Evolutionary conservation across 2,329 filamentous ascomycete genomes (phyloP).

Genomic region (Aureobasidium leucospermi): DNA sequence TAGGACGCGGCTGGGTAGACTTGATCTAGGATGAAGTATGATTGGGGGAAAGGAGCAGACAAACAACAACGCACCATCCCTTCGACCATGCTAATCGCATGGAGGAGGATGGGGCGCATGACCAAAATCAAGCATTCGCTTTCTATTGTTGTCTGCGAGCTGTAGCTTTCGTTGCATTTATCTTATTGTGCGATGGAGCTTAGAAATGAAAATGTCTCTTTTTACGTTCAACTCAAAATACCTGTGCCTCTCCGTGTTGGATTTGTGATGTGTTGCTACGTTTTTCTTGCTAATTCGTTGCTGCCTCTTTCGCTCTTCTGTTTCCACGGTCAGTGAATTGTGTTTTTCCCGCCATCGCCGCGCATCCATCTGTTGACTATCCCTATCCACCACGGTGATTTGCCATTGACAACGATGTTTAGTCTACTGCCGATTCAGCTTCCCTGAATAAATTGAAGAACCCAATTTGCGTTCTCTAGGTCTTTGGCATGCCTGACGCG

Average conservation of each 20-base stretch:
- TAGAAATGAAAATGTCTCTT: constrained; percentile 12
- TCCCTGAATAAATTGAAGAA: too few species aligned
- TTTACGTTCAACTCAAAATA: constrained; percentile 1
- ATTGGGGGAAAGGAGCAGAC: background rate
- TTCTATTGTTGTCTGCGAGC: constrained; percentile 5
- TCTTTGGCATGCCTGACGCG: too few species aligned
- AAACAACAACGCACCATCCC: background rate
- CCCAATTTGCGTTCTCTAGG: too few species aligned
- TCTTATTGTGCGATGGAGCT: background rate
- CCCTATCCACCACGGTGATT: too few species aligned
- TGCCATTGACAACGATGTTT: too few species aligned
- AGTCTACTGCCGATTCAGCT: too few species aligned
- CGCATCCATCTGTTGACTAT: too few species aligned
- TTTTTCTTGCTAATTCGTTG: too few species aligned
- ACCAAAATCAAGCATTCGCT: constrained; percentile 4
- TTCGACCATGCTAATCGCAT: constrained; percentile 12
- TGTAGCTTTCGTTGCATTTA: constrained; percentile 9
- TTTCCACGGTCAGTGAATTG: too few species aligned
- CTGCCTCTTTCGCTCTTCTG: too few species aligned
- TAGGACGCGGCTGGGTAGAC: constrained; percentile 13
- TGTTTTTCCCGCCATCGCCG: too few species aligned
- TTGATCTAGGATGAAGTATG: constrained; percentile 10
- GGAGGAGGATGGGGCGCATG: background rate
- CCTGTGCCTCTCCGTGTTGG: background rate
- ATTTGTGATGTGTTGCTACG: too few species aligned